phyloP scores from a whole-genome alignment of 1,139 yeast genomes.

The Nakaseomyces delphensis region DNA sequence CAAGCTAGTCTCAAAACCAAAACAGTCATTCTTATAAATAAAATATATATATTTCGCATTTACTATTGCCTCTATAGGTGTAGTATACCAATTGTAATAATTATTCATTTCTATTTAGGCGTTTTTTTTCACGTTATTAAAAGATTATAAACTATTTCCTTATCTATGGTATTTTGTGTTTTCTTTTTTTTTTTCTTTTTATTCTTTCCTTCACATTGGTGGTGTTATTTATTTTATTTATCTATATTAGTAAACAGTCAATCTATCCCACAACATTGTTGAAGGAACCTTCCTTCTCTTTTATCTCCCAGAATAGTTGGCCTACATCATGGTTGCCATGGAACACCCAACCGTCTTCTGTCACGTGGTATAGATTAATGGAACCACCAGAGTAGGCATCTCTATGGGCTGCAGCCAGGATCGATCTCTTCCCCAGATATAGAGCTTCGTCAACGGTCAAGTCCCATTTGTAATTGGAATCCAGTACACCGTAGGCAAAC shows the following conservation, averaged over 20 bases:
- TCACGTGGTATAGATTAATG: conserved; percentile 83
- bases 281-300: conserved; percentile 81
- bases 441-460: conserved; percentile 86
- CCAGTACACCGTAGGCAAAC: conserved; percentile 98
- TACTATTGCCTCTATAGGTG: not conserved
- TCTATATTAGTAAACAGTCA: not conserved
- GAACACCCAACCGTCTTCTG: conserved; percentile 88
- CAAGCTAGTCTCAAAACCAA: too few species aligned
- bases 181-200: not conserved
- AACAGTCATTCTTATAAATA: not conserved
- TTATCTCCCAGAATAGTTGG: conserved; percentile 83
- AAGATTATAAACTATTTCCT: not conserved
- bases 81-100: conserved; percentile 3
- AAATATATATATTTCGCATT: not conserved
- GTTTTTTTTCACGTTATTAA: too few species aligned
- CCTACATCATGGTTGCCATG: conserved; percentile 96
- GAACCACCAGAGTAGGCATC: conserved; percentile 99
- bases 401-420: conserved; percentile 96
- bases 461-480: conserved; percentile 86
- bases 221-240: conserved; percentile 25
- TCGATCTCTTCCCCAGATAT: conserved; percentile 88
- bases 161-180: not conserved
- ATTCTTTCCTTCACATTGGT: too few species aligned
- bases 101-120: conserved; percentile 2
- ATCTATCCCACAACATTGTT: conserved; percentile 63